Base-by-base conservation (phyloP, 2,329 filamentous ascomycete genomes). In the Ascochyta rabiei region DNA sequence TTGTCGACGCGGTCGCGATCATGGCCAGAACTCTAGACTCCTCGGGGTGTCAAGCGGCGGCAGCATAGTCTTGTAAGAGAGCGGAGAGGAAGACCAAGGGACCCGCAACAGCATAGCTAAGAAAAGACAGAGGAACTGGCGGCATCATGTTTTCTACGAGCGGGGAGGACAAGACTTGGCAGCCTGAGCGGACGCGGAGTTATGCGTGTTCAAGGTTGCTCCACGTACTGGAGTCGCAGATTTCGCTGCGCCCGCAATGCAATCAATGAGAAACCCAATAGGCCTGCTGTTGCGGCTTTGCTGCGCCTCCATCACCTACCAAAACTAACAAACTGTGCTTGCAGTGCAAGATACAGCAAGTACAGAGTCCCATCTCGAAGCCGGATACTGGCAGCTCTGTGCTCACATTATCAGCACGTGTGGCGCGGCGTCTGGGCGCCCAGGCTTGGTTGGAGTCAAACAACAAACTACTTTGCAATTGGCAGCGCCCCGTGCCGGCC, bases 151-250 rank as follows among this genome's bases (percentile, higher is more conserved):
- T 66, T 69, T 66, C 67, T 63, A 64, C 62, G 64, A 60, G 53
- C 60, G 54, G 61, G 60, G 61, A 61, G 59, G 59, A 65, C 64
- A 70, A 71, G 66, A 66, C 66, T 70, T 70, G 67, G 67, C 66
- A 37, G 39, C 23, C 46, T 55, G 56, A 57, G 48, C 57, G 49
- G 48, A 58, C 48, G 54, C 59, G 49, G 42, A 48, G 46, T 28
- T 35, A 18, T 21, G 24, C 18, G 31, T n/a, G 15, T 46, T 38
- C 52, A 57, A 37, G 52, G 46, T 48, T 56, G 38, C 37, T 40
- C 40, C 44, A 41, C 8, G 45, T 30, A 57, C 16, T 12, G 19
- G 30, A 39, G 46, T 56, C 40, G n/a, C 46, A 16, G 31, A 33
- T 50, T 28, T 33, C 35, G 52, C 46, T 50, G 52, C 47, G 46